phyloP scores from a whole-genome alignment of 2,329 filamentous ascomycete species.

The Trichoderma atroviride region DNA sequence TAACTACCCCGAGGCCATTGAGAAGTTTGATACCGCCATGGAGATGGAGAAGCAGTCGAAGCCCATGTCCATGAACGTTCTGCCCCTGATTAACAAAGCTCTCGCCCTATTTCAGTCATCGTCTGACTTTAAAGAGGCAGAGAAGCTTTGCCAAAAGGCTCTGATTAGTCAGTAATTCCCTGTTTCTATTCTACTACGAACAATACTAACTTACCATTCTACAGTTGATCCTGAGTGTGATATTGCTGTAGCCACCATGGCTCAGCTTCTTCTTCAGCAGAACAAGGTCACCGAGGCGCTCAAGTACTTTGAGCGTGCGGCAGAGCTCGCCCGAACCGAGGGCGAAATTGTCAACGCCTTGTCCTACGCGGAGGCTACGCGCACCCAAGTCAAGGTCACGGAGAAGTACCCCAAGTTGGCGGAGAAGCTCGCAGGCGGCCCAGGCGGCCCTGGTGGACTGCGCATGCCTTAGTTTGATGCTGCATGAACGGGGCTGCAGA shows the following conservation, averaged over 20 bases:
- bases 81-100: conserved; percentile 98
- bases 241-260: conserved; percentile 98
- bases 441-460: conserved; percentile 40
- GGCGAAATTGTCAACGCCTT: conserved; percentile 95
- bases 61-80: conserved; percentile 94
- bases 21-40: conserved; percentile 98
- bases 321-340: conserved; percentile 90
- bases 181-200: neutral
- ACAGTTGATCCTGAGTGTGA: conserved; percentile 97
- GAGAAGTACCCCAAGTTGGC: conserved; percentile 83
- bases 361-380: conserved; percentile 93
- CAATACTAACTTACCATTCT: conserved; percentile 41
- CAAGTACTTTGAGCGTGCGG: conserved; percentile 95
- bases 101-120: conserved; percentile 98
- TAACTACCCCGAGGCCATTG: conserved; percentile 91
- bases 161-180: conserved; percentile 75
- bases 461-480: conserved; percentile 39
- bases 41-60: conserved; percentile 97
- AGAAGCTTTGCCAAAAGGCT: conserved; percentile 96
- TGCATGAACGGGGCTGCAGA: neutral
- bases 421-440: conserved; percentile 59
- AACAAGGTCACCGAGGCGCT: conserved; percentile 95
- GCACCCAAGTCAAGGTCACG: conserved; percentile 91
- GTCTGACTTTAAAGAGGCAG: conserved; percentile 90
- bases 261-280: conserved; percentile 94